These are phyloP conservation scores for Starmerella geochares DNA, from an alignment of 805 yeast genomes.

Conservation along the genomic window DNA sequence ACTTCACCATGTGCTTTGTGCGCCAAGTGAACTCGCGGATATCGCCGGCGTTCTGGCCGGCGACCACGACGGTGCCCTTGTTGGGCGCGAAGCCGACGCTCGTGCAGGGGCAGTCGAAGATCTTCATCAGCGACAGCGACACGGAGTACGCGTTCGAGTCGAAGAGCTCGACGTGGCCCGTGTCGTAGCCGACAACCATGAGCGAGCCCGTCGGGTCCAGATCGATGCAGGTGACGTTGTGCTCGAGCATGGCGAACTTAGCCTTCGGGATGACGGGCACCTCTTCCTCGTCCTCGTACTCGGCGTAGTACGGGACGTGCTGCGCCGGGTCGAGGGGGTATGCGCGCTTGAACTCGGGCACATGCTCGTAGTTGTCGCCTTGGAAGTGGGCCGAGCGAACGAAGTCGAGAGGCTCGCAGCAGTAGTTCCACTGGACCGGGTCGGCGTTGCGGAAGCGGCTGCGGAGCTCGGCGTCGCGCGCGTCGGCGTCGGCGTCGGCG, in stretches of 20 bases:
- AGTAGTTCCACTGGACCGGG: background rate
- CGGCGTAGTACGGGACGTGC: background rate
- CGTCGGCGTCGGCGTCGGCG: background rate
- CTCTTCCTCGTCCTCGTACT: background rate
- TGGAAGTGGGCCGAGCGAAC: background rate
- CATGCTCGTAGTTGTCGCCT: background rate
- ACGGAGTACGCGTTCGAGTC: background rate
- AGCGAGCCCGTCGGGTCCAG: background rate
- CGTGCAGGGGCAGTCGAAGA: background rate
- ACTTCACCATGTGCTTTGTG: background rate
- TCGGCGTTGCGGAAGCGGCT: background rate
- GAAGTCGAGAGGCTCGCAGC: background rate
- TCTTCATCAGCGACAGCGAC: background rate
- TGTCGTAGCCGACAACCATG: background rate
- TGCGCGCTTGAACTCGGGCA: background rate
- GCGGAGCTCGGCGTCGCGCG: background rate
- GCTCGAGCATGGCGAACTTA: background rate
- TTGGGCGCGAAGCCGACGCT: background rate
- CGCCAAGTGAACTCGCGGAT: background rate
- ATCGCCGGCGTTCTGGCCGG: background rate
- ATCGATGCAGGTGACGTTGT: background rate
- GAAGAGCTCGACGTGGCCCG: background rate
- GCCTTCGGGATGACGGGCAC: background rate
- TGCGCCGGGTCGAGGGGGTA: background rate
- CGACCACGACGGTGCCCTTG: background rate